Conservation (phyloP, 176 grass and related monocot species). For the Hsuehochloa calcarea region DNA sequence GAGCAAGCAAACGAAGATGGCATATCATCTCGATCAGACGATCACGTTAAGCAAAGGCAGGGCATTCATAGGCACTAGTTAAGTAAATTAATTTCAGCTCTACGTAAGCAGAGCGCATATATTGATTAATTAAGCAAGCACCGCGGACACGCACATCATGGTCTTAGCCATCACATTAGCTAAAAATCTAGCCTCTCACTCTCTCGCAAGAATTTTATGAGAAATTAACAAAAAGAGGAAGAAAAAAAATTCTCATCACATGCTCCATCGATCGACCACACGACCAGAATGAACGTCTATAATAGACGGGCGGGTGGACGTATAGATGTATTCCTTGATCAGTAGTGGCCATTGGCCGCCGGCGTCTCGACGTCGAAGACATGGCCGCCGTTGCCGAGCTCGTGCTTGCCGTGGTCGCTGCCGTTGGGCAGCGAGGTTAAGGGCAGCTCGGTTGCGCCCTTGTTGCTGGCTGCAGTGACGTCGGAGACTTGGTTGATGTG, state of each 20-base stretch:
- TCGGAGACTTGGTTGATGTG: conserved; percentile 31
- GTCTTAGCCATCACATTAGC: conserved; percentile 43
- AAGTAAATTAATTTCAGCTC: conserved; percentile 22
- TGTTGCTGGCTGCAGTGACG: conserved; percentile 22
- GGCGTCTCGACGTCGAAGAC: conserved; percentile 45
- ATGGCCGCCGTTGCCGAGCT: conserved; percentile 23
- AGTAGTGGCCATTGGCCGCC: conserved; percentile 33
- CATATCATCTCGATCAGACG: not conserved
- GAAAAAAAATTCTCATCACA: conserved; percentile 7
- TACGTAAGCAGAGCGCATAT: not conserved
- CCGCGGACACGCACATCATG: not conserved
- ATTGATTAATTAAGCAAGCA: conserved; percentile 29
- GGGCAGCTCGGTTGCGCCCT: conserved; percentile 49
- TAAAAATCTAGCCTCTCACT: not conserved
- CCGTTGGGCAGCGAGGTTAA: conserved; percentile 23
- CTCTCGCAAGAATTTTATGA: conserved; percentile 19
- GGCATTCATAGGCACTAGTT: not conserved
- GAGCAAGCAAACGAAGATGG: not conserved
- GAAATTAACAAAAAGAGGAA: not conserved
- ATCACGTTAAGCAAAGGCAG: conserved; percentile 9
- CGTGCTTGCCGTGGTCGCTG: conserved; percentile 44
- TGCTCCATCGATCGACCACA: not conserved
- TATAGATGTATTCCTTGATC: not conserved
- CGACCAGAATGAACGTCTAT: not conserved
- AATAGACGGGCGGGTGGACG: not conserved